A percentile compares a stretch with the other conserved stretches of the same genome.
These are phyloP conservation scores for Lasiodiplodia sp. DNA, from an alignment of 2,329 filamentous ascomycete species.

Conservation along the genomic window DNA sequence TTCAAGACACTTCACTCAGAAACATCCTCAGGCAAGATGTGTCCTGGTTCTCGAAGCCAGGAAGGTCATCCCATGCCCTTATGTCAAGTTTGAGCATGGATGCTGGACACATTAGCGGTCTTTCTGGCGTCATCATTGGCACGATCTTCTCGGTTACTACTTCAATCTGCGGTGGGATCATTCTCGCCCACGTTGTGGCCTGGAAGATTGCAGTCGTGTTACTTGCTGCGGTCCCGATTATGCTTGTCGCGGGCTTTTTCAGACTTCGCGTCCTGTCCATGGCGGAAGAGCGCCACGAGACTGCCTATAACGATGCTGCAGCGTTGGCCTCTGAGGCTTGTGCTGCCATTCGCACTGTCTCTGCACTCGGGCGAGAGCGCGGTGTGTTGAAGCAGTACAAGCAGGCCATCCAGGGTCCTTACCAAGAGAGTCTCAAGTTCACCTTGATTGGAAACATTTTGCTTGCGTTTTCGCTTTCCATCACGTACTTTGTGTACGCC, in stretches of 20 bases:
- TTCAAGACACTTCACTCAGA: conserved; percentile 56
- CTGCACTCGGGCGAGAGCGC: conserved; percentile 51
- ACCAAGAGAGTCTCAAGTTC: conserved; percentile 49
- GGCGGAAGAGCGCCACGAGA: conserved; percentile 69
- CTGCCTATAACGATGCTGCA: conserved; percentile 69
- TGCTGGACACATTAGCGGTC: conserved; percentile 55
- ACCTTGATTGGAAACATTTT: conserved; percentile 51
- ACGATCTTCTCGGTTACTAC: conserved; percentile 58
- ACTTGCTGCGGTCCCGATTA: conserved; percentile 57
- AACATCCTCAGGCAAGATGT: conserved; percentile 65
- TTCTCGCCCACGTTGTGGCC: conserved; percentile 56
- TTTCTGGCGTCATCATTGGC: conserved; percentile 59
- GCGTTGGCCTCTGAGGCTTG: conserved; percentile 72
- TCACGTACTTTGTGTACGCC: conserved; percentile 58
- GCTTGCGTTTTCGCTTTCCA: conserved; percentile 53
- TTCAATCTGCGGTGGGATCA: conserved; percentile 56
- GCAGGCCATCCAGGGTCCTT: conserved; percentile 48
- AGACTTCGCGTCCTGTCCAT: conserved; percentile 59
- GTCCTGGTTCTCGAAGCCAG: conserved; percentile 55
- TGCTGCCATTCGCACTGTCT: conserved; percentile 68
- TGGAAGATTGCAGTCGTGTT: conserved; percentile 61
- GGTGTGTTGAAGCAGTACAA: conserved; percentile 49
- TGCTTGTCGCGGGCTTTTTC: conserved; percentile 55
- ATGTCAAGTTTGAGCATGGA: conserved; percentile 58
- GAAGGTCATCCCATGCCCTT: conserved; percentile 53